Conservation (phyloP, 2,329 filamentous ascomycete species). For the Fusarium secorum region DNA sequence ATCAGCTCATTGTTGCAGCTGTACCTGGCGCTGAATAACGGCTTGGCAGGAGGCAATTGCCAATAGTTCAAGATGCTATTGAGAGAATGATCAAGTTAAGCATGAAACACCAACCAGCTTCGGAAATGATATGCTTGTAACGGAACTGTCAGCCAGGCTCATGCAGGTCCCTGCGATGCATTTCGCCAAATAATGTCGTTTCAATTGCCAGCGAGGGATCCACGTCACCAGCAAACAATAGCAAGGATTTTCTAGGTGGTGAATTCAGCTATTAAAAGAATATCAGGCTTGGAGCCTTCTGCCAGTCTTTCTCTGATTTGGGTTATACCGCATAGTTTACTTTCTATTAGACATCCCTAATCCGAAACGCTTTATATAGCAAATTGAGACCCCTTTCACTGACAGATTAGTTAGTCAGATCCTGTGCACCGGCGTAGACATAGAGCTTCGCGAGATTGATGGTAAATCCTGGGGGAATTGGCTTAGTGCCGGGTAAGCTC, state of each 20-base stretch:
- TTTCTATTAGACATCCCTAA: rapidly evolving
- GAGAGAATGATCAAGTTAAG: background rate
- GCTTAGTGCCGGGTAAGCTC: background rate
- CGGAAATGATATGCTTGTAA: rapidly evolving
- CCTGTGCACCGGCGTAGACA: rapidly evolving
- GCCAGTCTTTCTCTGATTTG: rapidly evolving
- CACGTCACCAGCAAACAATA: background rate
- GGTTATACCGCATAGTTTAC: rapidly evolving
- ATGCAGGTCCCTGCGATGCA: background rate
- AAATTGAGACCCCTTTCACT: rapidly evolving
- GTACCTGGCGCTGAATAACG: background rate
- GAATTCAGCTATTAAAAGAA: rapidly evolving
- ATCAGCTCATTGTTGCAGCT: background rate
- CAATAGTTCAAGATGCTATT: background rate
- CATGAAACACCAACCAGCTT: rapidly evolving
- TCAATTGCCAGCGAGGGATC: background rate
- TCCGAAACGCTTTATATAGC: rapidly evolving
- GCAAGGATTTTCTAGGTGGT: background rate
- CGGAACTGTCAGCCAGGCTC: rapidly evolving
- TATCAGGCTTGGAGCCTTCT: background rate
- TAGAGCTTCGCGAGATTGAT: rapidly evolving
- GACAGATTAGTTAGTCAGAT: rapidly evolving
- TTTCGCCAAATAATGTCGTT: background rate
- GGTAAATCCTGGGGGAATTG: rapidly evolving
- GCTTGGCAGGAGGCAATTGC: background rate